Evolutionary conservation across 2,329 filamentous ascomycete genomes (phyloP).

Genomic region (Curvularia lunata): DNA sequence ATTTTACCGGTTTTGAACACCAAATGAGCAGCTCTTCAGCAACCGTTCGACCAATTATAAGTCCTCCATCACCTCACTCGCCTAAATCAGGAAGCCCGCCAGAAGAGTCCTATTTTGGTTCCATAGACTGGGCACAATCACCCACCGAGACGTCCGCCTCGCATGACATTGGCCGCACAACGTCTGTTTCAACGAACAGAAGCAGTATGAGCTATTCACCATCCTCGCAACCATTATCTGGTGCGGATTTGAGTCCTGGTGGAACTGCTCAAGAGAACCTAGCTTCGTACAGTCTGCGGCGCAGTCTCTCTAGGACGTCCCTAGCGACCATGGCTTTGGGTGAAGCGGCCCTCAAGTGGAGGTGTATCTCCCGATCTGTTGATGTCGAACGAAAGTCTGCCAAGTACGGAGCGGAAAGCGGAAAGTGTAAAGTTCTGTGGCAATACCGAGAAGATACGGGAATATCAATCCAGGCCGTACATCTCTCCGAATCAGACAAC

Average conservation of each 20-base stretch:
- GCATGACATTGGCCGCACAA: constrained; percentile 11
- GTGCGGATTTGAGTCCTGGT: constrained; percentile 21
- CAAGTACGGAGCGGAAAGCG: constrained; percentile 18
- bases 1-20: constrained; percentile 24
- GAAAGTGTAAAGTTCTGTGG: constrained; percentile 39
- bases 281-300: constrained; percentile 20
- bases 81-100: constrained; percentile 25
- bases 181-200: constrained; percentile 30
- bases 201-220: constrained; percentile 27
- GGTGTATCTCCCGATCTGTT: constrained; percentile 34
- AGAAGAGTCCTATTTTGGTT: constrained; percentile 24
- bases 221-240: constrained; percentile 13
- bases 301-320: constrained; percentile 28
- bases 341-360: constrained; percentile 39
- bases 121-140: constrained; percentile 24
- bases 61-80: constrained; percentile 17
- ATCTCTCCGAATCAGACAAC: constrained; percentile 29
- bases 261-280: constrained; percentile 31
- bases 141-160: constrained; percentile 11
- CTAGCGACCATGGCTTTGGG: constrained; percentile 36
- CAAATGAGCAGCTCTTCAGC: constrained; percentile 20
- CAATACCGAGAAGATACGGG: constrained; percentile 38
- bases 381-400: constrained; percentile 34
- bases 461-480: constrained; percentile 33
- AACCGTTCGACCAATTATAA: constrained; percentile 22